Conservation (phyloP, 108 stramenopile species). For the Aurantiochytrium sp. region DNA sequence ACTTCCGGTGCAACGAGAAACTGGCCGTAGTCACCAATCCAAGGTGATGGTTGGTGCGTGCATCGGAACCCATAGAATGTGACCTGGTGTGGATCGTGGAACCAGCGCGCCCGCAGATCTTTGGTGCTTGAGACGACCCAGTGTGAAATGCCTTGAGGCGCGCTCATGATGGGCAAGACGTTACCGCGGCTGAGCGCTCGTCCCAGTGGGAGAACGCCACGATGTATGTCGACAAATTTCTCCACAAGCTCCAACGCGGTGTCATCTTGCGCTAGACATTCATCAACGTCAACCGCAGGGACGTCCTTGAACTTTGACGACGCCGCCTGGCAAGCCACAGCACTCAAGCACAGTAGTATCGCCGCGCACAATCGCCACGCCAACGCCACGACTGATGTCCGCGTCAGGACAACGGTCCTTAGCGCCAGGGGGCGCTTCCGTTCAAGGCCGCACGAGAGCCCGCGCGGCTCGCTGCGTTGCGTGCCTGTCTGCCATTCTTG, state of each 20-base stretch:
- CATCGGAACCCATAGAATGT: slow-evolving; percentile 20
- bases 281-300: too few species aligned
- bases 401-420: too few species aligned
- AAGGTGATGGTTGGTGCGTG: slow-evolving; percentile 35
- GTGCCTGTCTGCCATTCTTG: too few species aligned
- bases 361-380: too few species aligned
- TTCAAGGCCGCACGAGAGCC: too few species aligned
- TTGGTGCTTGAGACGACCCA: slow-evolving; percentile 19
- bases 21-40: slow-evolving; percentile 30
- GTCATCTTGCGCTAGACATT: too few species aligned
- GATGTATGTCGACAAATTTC: background rate
- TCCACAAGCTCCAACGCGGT: background rate
- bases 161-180: slow-evolving; percentile 17
- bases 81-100: slow-evolving; percentile 21
- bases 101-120: slow-evolving; percentile 15
- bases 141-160: slow-evolving; percentile 28
- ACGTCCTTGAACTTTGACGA: too few species aligned
- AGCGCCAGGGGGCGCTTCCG: too few species aligned
- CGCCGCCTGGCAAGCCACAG: too few species aligned
- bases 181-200: slow-evolving; percentile 1
- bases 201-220: background rate
- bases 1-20: background rate
- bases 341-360: too few species aligned
- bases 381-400: too few species aligned
- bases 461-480: too few species aligned